Percentiles rank a stretch among this genome's conserved stretches.
These are phyloP conservation scores for Podospora appendiculata DNA, from an alignment of 495 filamentous ascomycete species.

Conservation along the genomic window DNA sequence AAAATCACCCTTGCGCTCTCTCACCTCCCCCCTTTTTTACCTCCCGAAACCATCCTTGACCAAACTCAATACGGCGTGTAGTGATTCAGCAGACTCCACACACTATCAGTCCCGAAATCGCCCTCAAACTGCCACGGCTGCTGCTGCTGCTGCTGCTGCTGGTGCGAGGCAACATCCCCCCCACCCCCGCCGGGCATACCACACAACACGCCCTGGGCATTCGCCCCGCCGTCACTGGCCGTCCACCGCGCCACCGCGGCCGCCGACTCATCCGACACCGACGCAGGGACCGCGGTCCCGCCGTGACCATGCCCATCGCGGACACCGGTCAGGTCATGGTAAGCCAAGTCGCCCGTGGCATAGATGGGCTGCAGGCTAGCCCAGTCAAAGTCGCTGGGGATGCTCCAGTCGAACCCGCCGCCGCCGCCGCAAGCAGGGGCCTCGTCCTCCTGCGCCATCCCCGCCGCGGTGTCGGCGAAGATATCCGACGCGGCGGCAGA, in stretches of 20 bases:
- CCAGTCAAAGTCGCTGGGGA: slow-evolving; percentile 39
- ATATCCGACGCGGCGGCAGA: background rate
- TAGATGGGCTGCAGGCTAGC: slow-evolving; percentile 43
- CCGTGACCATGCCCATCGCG: slow-evolving; percentile 12
- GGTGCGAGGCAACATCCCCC: background rate
- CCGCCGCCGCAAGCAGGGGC: background rate
- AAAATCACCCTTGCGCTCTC: too few relatives aligned
- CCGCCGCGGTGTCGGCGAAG: too few relatives aligned
- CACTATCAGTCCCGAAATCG: slow-evolving; percentile 43
- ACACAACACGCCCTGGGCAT: background rate
- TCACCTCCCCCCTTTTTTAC: too few relatives aligned
- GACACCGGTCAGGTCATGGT: slow-evolving; percentile 38
- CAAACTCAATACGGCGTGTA: slow-evolving; percentile 16
- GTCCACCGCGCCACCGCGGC: background rate
- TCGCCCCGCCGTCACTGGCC: background rate
- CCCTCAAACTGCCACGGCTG: slow-evolving; percentile 26
- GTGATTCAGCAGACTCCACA: slow-evolving; percentile 47
- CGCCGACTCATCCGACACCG: background rate
- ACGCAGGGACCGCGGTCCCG: background rate
- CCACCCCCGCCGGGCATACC: background rate
- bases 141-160: slow-evolving; percentile 11
- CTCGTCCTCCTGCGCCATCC: background rate
- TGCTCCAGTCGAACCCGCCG: slow-evolving; percentile 8
- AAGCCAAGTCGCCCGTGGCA: slow-evolving; percentile 44
- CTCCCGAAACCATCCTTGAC: too few relatives aligned